These are phyloP conservation scores for Rossbeevera mucosa DNA, from an alignment of 768 basidiomycete genomes.

Conservation along the genomic window DNA sequence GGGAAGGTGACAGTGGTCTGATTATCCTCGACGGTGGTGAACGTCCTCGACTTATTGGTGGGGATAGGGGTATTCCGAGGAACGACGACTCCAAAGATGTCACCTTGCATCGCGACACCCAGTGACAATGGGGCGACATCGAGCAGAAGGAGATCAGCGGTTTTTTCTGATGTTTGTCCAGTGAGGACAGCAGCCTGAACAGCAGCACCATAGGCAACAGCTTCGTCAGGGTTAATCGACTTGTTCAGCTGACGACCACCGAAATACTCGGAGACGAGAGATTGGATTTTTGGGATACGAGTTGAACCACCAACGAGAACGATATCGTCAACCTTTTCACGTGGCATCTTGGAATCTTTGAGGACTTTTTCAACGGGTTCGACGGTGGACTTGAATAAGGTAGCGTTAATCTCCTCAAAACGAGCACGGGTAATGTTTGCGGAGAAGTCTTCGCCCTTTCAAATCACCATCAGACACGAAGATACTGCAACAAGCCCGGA, in stretches of 20 bases:
- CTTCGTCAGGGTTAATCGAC: slow-evolving; percentile 99
- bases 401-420: slow-evolving; percentile 99
- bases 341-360: slow-evolving; percentile 97
- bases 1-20: slow-evolving; percentile 99
- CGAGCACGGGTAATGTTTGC: slow-evolving; percentile 99
- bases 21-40: slow-evolving; percentile 99
- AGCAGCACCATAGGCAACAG: slow-evolving; percentile 98
- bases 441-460: slow-evolving; percentile 92
- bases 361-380: slow-evolving; percentile 99
- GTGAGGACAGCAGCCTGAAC: slow-evolving; percentile 99
- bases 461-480: slow-evolving; percentile 8
- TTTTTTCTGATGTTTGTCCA: slow-evolving; percentile 98
- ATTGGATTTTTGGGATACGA: slow-evolving; percentile 98
- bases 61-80: slow-evolving; percentile 99
- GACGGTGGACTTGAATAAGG: slow-evolving; percentile 92
- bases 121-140: slow-evolving; percentile 98
- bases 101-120: slow-evolving; percentile 99
- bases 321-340: slow-evolving; percentile 97
- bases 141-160: slow-evolving; percentile 95
- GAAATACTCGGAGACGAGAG: slow-evolving; percentile 97
- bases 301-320: slow-evolving; percentile 99
- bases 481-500: neutral
- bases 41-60: slow-evolving; percentile 97
- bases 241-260: slow-evolving; percentile 98
- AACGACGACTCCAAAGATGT: slow-evolving; percentile 99